These are phyloP conservation scores for Citrullus mucosospermus DNA, from an alignment of 306 rosid genomes.

Conservation along the genomic window DNA sequence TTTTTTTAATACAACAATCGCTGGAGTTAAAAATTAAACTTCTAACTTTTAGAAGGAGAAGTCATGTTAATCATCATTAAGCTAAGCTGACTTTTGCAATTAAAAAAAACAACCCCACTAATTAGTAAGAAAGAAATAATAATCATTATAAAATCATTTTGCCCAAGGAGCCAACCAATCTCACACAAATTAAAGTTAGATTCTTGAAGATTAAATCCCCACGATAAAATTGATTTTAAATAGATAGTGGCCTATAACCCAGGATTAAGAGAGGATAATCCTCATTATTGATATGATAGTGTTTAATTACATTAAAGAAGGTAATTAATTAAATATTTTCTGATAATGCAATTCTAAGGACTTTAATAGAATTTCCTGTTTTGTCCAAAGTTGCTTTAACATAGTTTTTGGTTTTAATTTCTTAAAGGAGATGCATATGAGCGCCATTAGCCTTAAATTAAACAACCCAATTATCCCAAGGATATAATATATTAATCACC, in stretches of 20 bases:
- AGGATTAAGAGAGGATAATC: neutral
- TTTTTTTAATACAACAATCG: no score
- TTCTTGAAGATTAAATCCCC: neutral
- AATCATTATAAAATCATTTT: neutral
- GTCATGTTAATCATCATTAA: no score
- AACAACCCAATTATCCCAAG: neutral
- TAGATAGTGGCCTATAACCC: neutral
- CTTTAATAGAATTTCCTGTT: neutral
- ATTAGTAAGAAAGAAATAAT: neutral
- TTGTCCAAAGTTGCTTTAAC: neutral
- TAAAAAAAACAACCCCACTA: neutral
- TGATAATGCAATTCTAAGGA: neutral
- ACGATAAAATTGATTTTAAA: neutral
- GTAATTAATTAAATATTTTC: neutral
- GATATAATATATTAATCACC: neutral
- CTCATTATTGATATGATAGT: neutral
- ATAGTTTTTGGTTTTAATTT: neutral
- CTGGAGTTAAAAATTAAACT: no score
- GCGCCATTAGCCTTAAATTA: neutral
- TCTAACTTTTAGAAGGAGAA: no score
- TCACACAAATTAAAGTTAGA: neutral
- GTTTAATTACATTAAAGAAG: neutral
- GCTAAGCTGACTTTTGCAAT: no score
- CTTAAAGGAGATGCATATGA: neutral
- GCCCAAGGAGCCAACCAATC: neutral